These are phyloP conservation scores for Zopfia rhizophila DNA, from an alignment of 2,329 filamentous ascomycete species.

Conservation along the genomic window DNA sequence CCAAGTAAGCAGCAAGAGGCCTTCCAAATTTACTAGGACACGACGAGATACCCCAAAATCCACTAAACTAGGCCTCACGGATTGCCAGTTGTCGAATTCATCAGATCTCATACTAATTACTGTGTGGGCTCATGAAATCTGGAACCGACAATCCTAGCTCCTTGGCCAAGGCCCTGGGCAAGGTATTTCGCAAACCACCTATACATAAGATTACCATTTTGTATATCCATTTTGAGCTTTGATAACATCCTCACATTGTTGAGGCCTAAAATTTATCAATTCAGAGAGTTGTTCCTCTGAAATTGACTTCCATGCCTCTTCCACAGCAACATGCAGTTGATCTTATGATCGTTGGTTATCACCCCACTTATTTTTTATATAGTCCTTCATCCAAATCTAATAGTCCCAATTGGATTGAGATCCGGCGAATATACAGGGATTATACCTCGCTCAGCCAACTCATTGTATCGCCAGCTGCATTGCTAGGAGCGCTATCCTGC, in stretches of 20 bases:
- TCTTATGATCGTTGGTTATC: conserved; percentile 4
- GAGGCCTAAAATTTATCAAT: too few species aligned
- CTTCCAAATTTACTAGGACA: too few species aligned
- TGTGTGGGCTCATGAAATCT: too few species aligned
- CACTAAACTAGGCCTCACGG: too few species aligned
- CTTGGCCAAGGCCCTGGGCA: too few species aligned
- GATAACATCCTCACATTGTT: conserved; percentile 12
- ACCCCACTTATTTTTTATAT: conserved; percentile 9
- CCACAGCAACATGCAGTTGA: conserved; percentile 1
- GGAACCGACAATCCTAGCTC: too few species aligned
- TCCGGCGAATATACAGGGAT: conserved; percentile 13
- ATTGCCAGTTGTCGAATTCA: too few species aligned
- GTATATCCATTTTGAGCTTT: background rate
- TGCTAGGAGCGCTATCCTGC: conserved; percentile 15
- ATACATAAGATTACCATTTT: too few species aligned
- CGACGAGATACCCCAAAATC: too few species aligned
- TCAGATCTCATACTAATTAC: too few species aligned
- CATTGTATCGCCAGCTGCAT: background rate
- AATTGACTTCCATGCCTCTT: conserved; percentile 2
- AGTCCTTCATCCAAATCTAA: conserved; percentile 20
- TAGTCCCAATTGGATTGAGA: conserved; percentile 18
- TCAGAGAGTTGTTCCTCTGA: background rate
- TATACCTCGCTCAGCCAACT: conserved; percentile 7
- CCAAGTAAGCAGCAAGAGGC: too few species aligned
- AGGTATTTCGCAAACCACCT: too few species aligned